These are phyloP conservation scores for Hansfordia pulvinata DNA, from an alignment of 2,329 filamentous ascomycete genomes.

Conservation along the genomic window DNA sequence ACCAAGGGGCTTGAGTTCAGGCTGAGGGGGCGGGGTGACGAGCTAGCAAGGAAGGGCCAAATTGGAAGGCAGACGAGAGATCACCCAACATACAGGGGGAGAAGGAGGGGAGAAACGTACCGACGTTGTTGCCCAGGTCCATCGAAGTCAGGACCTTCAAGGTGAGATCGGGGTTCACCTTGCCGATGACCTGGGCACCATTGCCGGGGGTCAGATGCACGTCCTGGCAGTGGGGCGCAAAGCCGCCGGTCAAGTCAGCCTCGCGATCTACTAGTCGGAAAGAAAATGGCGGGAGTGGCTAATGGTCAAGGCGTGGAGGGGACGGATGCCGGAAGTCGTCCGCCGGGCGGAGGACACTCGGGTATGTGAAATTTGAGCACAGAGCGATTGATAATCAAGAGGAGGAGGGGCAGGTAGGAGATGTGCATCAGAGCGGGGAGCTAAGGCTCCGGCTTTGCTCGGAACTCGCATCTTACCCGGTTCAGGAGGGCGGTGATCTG, in stretches of 20 bases:
- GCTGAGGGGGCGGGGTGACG: too few relatives aligned
- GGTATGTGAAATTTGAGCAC: too few relatives aligned
- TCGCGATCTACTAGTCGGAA: not conserved
- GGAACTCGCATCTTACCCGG: too few relatives aligned
- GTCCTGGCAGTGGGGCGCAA: constrained; percentile 34
- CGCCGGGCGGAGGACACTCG: too few relatives aligned
- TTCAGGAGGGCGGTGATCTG: constrained; percentile 63
- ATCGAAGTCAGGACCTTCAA: constrained; percentile 57
- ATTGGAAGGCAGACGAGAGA: constrained; percentile 3
- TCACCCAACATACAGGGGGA: not conserved
- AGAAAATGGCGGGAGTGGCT: too few relatives aligned
- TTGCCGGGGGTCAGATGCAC: constrained; percentile 56
- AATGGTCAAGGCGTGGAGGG: too few relatives aligned
- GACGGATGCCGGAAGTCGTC: too few relatives aligned
- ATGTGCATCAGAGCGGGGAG: too few relatives aligned
- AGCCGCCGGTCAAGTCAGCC: constrained; percentile 2
- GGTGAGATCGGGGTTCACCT: constrained; percentile 60
- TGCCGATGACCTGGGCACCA: constrained; percentile 65
- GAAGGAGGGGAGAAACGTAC: constrained; percentile 37
- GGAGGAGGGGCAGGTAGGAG: too few relatives aligned
- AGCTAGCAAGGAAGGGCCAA: not conserved
- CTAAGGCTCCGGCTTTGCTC: too few relatives aligned
- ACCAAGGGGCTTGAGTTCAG: too few relatives aligned
- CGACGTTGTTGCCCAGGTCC: constrained; percentile 56
- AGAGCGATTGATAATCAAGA: constrained; percentile 2